Evolutionary conservation across 352 stramenopile genomes (phyloP), one percentile per base, ranked within the genome.

Genomic region (Thalassiosira mediterranea): DNA sequence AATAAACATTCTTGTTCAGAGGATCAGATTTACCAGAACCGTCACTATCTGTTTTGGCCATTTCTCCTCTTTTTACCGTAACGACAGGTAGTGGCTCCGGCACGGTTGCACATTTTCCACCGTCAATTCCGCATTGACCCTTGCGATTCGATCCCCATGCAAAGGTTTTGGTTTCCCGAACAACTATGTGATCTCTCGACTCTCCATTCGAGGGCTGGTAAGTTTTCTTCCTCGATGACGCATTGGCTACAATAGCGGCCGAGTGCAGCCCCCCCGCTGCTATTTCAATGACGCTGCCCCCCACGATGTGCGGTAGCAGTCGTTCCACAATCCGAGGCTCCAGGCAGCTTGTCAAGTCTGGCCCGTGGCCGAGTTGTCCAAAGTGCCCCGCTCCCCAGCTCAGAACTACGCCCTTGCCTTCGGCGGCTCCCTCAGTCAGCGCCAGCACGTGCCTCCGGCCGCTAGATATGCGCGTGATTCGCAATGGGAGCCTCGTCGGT

Each of bases 371-470:
- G 21, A 92, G 42, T 61, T 92, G 87, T 38, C 87, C 87, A 83
- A 92, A 92, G 67, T 92, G 84, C 42, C 87, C 87, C 13, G 84
- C 82, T 10, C 87, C 87, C 84, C 84, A 92, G 52, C 69, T 81
- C 40, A 84, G 62, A 1, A 91, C 79, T 4, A 84, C 72, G 2
- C 83, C 58, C 29, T 3, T 44, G 19, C 38, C 52, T 26, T 40
- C 19, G 23, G 53, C 28, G 1, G 51, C 29, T 28, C 69, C 69
- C 37, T 83, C 74, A 4, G 69, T 71, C 31, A 83, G 54, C n/a
- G 74, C 74, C 34, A 83, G 23, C 2, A 83, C 68, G 57, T 83
- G 74, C 53, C 74, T 38, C 61, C 74, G 46, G 17, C 74, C 74
- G 42, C 57, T 72, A 21, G 74, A 52, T 15, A 83, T 38, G 17